A percentile compares a stretch with the other conserved stretches of the same genome.
Conservation (phyloP, 2,329 filamentous ascomycete species). For the Aspergillus alliaceus region DNA sequence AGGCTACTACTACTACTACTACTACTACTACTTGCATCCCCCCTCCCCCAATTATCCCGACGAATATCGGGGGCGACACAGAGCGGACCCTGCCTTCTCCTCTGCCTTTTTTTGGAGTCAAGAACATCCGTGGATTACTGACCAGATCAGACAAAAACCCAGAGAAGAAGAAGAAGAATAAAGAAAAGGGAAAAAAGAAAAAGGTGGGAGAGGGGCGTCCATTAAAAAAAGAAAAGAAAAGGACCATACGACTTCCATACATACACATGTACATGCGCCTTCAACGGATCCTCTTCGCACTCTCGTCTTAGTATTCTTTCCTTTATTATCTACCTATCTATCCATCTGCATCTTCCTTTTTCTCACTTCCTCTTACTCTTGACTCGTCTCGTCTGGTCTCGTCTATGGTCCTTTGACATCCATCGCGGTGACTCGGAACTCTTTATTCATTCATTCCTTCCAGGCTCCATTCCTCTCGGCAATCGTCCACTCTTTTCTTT, state of each 20-base stretch:
- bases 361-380: conserved; percentile 5
- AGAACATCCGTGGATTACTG: conserved; percentile 19
- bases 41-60: too few species aligned
- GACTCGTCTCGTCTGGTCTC: too few species aligned
- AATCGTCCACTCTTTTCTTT: not conserved
- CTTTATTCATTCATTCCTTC: conserved; percentile 1
- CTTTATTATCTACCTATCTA: too few species aligned
- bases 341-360: too few species aligned
- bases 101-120: conserved; percentile 8
- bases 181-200: not conserved
- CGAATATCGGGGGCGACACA: conserved; percentile 13
- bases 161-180: not conserved
- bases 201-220: not conserved
- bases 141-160: conserved; percentile 6
- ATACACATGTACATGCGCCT: not conserved
- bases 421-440: not conserved
- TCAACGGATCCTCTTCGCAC: too few species aligned
- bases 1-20: not conserved
- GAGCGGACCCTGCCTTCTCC: conserved; percentile 12
- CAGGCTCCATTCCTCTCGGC: not conserved
- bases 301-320: too few species aligned
- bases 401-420: too few species aligned
- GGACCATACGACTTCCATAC: not conserved
- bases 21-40: too few species aligned
- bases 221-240: not conserved